Evolutionary conservation across 805 yeast species (phyloP).

Genomic region (Barnettozyma populi): DNA sequence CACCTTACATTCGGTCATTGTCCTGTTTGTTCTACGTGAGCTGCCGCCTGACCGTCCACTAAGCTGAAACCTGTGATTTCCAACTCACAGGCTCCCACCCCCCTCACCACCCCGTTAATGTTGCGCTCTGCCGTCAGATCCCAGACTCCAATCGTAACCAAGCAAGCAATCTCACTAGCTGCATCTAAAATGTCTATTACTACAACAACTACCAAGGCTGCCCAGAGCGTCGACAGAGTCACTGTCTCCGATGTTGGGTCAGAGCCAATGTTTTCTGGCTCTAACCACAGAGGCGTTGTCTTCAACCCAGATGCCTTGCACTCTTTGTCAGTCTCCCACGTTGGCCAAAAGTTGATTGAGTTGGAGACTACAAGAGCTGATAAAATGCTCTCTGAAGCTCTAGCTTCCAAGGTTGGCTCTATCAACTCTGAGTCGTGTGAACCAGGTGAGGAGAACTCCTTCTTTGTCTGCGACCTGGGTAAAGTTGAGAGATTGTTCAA

Average conservation of each 20-base stretch:
- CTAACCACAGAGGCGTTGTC: background rate
- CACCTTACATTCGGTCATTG: background rate
- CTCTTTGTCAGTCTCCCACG: background rate
- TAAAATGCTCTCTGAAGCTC: slow-evolving; percentile 33
- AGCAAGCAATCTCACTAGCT: background rate
- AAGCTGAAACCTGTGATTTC: slow-evolving; percentile 9
- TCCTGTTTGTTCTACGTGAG: slow-evolving; percentile 34
- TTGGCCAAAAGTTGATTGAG: slow-evolving; percentile 3
- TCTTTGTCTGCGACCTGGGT: slow-evolving; percentile 82
- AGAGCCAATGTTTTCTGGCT: background rate
- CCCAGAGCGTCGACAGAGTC: slow-evolving; percentile 2
- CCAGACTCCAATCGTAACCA: slow-evolving; percentile 10
- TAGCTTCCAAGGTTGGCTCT: slow-evolving; percentile 33
- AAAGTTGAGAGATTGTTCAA: slow-evolving; percentile 55
- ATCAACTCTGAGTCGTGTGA: slow-evolving; percentile 55
- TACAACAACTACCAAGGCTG: slow-evolving; percentile 10
- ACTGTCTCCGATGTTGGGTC: background rate
- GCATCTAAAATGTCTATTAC: slow-evolving; percentile 17
- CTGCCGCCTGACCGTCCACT: slow-evolving; percentile 41
- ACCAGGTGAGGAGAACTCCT: slow-evolving; percentile 80
- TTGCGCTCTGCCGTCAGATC: slow-evolving; percentile 19
- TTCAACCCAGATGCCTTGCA: background rate
- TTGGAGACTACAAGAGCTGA: slow-evolving; percentile 30
- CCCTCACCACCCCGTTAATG: slow-evolving; percentile 1
- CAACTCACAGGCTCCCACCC: slow-evolving; percentile 7